Evolutionary conservation across 345 rosid genomes (phyloP), one percentile per base, ranked within the genome.

Genomic region (Linum lewisii): DNA sequence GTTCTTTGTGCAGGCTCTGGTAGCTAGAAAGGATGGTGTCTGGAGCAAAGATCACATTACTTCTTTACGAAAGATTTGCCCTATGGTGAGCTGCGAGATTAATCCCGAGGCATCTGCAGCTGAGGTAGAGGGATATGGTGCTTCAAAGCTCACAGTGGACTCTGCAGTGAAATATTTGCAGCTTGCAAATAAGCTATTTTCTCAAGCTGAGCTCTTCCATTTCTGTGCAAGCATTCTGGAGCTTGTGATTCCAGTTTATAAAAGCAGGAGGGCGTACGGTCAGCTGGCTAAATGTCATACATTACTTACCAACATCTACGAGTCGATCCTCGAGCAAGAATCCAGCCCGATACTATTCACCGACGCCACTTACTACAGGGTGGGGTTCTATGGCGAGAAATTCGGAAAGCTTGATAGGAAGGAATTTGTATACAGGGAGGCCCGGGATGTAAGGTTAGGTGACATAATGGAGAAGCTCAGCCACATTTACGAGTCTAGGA

Each of bases 381-480:
- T 93, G 63, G 99, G 99, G n/a, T 93, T 93, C 58, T 90, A 89
- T 63, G 95, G 99, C 19, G 92, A 87, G 49, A 87, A 70, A 75
- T 93, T 93, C 61, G 95, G 97, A 71, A 89, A 84, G 77, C 76
- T 93, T 66, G 92, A 93, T 68, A 74, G 77, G 58, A 81, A 84
- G 72, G 99, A 93, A 70, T 89, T 84, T 63, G 84, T 89, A 61
- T 93, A 89, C 70, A 80, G 99, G 50, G 99, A 93, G 66, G 90
- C 99, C 53, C 96, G 97, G 53, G 99, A 93, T 74, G 99, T 89
- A 63, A 84, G 97, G 14, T 81, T 89, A 57, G 99, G 99, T 63
- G 97, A 89, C 78, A 89, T 93, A 81, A 93, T 93, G 99, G 97
- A 93, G 76, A 93, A 93, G 68, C 87, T 93, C 61, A 89, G 96